phyloP scores from a whole-genome alignment of 176 grass and related monocot species.

The Sorghum bicolor region DNA sequence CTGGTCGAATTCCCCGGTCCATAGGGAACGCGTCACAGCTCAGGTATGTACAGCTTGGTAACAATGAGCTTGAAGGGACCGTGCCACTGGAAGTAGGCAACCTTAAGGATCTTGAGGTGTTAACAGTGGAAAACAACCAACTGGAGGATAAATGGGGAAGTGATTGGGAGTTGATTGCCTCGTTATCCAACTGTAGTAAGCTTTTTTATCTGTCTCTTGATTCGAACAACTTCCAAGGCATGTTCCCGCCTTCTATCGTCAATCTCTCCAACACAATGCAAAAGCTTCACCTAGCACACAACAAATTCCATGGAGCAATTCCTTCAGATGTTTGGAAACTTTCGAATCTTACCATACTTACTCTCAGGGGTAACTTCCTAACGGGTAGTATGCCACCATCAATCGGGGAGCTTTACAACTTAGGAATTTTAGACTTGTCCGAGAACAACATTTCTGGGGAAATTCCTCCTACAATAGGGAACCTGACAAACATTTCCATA shows the following conservation, averaged over 20 bases:
- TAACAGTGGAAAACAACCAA: not conserved
- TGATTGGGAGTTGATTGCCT: conserved; percentile 12
- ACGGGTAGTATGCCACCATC: not conserved
- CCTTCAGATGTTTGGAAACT: conserved; percentile 5
- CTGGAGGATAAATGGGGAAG: conserved; percentile 10
- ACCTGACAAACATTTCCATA: conserved; percentile 1
- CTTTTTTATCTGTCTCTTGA: not conserved
- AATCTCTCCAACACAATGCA: conserved; percentile 14
- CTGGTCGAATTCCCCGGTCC: not conserved
- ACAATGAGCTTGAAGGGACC: conserved; percentile 15
- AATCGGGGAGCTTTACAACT: not conserved
- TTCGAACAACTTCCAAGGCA: conserved; percentile 29
- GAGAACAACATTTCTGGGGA: conserved; percentile 21
- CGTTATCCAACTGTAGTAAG: not conserved
- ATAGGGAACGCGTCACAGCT: conserved; percentile 1
- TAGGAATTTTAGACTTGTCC: not conserved
- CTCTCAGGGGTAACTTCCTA: not conserved
- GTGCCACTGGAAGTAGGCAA: conserved; percentile 8
- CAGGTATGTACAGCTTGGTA: not conserved
- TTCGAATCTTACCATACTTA: not conserved
- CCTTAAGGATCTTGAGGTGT: conserved; percentile 14
- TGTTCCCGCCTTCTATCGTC: not conserved
- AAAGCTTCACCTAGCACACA: not conserved
- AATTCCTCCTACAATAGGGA: conserved; percentile 2
- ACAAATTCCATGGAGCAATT: conserved; percentile 11